Conservation (phyloP, 1,284 basidiomycete genomes). For the Serendipita sp. region DNA sequence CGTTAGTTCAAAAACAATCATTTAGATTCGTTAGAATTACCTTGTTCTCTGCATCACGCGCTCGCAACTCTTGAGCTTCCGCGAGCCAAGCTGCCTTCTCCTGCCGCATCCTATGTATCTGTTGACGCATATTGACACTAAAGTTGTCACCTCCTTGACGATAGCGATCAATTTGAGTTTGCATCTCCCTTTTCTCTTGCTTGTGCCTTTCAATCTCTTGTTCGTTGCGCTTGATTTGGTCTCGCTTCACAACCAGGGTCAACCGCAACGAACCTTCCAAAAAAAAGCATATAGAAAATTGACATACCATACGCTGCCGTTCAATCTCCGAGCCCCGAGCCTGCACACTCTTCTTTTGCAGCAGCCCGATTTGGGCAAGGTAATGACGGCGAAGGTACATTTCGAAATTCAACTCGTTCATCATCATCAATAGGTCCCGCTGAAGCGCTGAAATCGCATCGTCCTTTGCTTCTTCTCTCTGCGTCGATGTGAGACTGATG, state of each 20-base stretch:
- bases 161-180: not conserved
- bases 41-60: constrained; percentile 52
- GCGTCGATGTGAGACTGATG: constrained; percentile 1
- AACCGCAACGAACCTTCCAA: not conserved
- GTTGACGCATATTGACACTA: constrained; percentile 5
- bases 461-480: constrained; percentile 15
- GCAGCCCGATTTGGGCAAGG: constrained; percentile 58
- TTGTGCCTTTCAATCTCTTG: constrained; percentile 19
- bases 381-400: constrained; percentile 67
- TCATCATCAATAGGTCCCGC: constrained; percentile 53
- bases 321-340: constrained; percentile 62
- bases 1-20: not conserved
- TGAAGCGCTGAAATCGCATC: constrained; percentile 55
- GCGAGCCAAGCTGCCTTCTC: not conserved
- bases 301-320: constrained; percentile 59
- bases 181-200: constrained; percentile 45
- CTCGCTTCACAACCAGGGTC: not conserved
- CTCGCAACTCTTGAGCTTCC: constrained; percentile 18
- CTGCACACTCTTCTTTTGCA: constrained; percentile 58
- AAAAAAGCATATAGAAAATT: not conserved
- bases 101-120: constrained; percentile 5
- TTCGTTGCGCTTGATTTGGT: not conserved
- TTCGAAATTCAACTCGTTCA: constrained; percentile 71
- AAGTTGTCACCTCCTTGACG: not conserved
- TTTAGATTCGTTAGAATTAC: constrained; percentile 23